Evolutionary conservation across 305 asterid species (phyloP).

Genomic region (Fraxinus albicans): DNA sequence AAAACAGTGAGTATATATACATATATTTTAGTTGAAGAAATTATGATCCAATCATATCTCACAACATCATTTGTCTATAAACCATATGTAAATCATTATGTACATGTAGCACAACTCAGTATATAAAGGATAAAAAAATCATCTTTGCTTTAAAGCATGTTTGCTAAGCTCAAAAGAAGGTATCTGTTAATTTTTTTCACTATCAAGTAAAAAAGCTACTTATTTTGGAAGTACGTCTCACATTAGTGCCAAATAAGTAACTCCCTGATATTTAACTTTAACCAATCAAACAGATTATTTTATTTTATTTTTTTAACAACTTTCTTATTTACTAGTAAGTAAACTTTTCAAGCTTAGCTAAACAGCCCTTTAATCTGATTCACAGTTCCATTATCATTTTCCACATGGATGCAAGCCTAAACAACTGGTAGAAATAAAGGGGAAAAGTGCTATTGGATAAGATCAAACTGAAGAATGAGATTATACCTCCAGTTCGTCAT

Average conservation of each 20-base stretch:
- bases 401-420: neutral
- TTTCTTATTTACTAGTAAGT: neutral
- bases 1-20: too few relatives aligned
- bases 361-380: neutral
- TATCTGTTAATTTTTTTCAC: neutral
- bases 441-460: neutral
- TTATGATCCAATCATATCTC: too few relatives aligned
- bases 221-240: neutral
- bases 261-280: neutral
- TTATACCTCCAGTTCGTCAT: constrained; percentile 97
- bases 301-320: neutral
- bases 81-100: too few relatives aligned
- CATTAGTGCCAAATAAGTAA: neutral
- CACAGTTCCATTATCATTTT: neutral
- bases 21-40: too few relatives aligned
- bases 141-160: neutral
- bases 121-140: neutral
- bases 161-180: neutral
- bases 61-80: too few relatives aligned
- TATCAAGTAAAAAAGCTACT: neutral
- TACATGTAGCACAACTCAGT: neutral
- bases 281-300: neutral
- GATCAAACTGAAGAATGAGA: neutral
- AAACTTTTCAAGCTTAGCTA: neutral
- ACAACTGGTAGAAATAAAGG: neutral